These are phyloP conservation scores for Balakata baccata DNA, from an alignment of 345 rosid species.

Conservation along the genomic window DNA sequence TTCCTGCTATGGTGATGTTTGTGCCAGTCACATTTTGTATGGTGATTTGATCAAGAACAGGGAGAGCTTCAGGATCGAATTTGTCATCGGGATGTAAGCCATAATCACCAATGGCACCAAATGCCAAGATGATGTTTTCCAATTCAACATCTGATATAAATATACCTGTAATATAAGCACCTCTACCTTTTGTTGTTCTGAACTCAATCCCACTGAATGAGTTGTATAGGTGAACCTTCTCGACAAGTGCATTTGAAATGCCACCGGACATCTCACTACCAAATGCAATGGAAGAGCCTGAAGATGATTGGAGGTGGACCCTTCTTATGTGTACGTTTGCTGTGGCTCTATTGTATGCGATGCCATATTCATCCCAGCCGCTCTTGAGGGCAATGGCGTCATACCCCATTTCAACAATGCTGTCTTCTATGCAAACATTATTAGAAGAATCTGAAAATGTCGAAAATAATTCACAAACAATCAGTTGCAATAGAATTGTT, in stretches of 20 bases:
- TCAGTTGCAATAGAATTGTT: not conserved
- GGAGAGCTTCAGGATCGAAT: slow-evolving; percentile 70
- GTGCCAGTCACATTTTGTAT: slow-evolving; percentile 55
- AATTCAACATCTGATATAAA: slow-evolving; percentile 47
- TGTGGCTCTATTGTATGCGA: slow-evolving; percentile 64
- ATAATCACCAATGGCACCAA: slow-evolving; percentile 50
- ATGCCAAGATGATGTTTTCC: slow-evolving; percentile 40
- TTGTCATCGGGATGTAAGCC: slow-evolving; percentile 83
- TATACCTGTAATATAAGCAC: slow-evolving; percentile 70
- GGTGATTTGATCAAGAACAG: slow-evolving; percentile 43
- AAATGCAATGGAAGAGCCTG: slow-evolving; percentile 76
- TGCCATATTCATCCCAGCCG: slow-evolving; percentile 97
- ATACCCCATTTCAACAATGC: slow-evolving; percentile 63
- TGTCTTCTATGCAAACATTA: slow-evolving; percentile 76
- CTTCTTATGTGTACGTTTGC: slow-evolving; percentile 53
- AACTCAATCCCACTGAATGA: slow-evolving; percentile 63
- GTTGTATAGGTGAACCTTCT: slow-evolving; percentile 42
- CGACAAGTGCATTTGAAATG: slow-evolving; percentile 56
- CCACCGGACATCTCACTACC: slow-evolving; percentile 99
- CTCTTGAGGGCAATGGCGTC: slow-evolving; percentile 79
- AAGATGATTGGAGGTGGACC: slow-evolving; percentile 59
- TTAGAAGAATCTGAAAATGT: slow-evolving; percentile 75
- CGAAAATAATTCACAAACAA: not conserved
- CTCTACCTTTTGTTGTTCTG: slow-evolving; percentile 75
- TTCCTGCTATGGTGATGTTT: slow-evolving; percentile 57